phyloP scores from a whole-genome alignment of 208 protist genomes.

The Acanthamoeba triangularis region DNA sequence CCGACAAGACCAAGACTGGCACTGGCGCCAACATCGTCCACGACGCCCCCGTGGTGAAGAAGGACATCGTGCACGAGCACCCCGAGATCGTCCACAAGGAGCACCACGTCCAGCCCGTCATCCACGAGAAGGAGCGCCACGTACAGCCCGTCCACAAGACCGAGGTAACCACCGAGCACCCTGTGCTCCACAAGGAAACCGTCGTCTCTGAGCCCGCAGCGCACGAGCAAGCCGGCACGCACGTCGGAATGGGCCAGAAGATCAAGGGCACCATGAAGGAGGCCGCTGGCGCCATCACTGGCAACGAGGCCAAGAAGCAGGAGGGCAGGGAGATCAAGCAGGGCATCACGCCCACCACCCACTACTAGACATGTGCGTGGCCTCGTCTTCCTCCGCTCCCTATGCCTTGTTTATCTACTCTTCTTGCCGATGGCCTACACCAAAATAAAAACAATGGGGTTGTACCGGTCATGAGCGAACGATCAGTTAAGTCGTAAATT shows the following conservation, averaged over 20 bases:
- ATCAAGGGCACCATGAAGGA: slow-evolving; percentile 63
- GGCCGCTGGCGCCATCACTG: background rate
- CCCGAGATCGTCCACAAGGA: slow-evolving; percentile 49
- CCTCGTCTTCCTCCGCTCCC: background rate
- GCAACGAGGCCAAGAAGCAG: slow-evolving; percentile 1
- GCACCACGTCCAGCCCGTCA: slow-evolving; percentile 54
- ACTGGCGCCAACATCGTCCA: slow-evolving; percentile 18
- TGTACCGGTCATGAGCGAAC: too few relatives aligned
- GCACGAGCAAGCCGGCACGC: background rate
- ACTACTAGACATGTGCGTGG: background rate
- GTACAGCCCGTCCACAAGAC: slow-evolving; percentile 51
- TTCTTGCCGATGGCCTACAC: background rate
- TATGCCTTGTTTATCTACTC: background rate
- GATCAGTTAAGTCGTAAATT: too few relatives aligned
- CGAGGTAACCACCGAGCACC: slow-evolving; percentile 24
- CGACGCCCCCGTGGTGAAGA: slow-evolving; percentile 12
- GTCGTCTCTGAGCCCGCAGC: background rate
- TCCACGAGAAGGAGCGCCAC: slow-evolving; percentile 42
- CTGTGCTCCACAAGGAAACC: slow-evolving; percentile 28
- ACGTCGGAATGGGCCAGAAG: slow-evolving; percentile 49
- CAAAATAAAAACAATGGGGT: too few relatives aligned
- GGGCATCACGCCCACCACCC: background rate
- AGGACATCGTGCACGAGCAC: slow-evolving; percentile 54
- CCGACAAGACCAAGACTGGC: slow-evolving; percentile 4
- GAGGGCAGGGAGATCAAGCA: background rate